These are phyloP conservation scores for Bromus sterilis DNA, from an alignment of 176 grass and related monocot genomes.

Conservation along the genomic window DNA sequence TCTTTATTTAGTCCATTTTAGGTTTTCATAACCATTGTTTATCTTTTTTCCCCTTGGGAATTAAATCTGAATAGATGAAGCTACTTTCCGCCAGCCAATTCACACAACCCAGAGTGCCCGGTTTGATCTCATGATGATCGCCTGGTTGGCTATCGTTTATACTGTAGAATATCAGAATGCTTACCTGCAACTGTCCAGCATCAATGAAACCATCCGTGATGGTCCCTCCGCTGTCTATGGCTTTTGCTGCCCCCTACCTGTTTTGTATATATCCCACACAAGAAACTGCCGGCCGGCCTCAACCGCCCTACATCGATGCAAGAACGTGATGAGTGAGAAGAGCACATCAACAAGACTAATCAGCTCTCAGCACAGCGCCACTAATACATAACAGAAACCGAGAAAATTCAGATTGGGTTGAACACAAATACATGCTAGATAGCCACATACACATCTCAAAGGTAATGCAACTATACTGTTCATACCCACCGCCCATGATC, in stretches of 20 bases:
- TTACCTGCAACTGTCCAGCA: not conserved
- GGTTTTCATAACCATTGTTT: not conserved
- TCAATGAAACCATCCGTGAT: not conserved
- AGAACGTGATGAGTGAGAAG: not conserved
- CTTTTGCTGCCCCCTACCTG: not conserved
- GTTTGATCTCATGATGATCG: not conserved
- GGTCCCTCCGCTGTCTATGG: not conserved
- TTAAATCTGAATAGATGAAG: not conserved
- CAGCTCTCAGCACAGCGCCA: not conserved
- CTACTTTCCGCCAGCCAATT: not conserved
- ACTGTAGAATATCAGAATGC: not conserved
- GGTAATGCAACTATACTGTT: not conserved
- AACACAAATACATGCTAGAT: not conserved
- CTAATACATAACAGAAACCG: not conserved
- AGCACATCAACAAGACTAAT: not conserved
- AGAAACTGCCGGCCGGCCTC: not conserved
- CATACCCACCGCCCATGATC: not conserved
- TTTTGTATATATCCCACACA: not conserved
- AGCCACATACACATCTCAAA: not conserved
- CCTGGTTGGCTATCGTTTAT: not conserved
- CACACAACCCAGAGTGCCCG: not conserved
- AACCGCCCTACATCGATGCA: not conserved
- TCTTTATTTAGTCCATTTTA: not conserved
- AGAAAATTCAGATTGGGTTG: not conserved
- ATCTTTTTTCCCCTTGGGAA: not conserved